Evolutionary conservation across 2,329 filamentous ascomycete genomes (phyloP).

Genomic region (Monosporascus sp.): DNA sequence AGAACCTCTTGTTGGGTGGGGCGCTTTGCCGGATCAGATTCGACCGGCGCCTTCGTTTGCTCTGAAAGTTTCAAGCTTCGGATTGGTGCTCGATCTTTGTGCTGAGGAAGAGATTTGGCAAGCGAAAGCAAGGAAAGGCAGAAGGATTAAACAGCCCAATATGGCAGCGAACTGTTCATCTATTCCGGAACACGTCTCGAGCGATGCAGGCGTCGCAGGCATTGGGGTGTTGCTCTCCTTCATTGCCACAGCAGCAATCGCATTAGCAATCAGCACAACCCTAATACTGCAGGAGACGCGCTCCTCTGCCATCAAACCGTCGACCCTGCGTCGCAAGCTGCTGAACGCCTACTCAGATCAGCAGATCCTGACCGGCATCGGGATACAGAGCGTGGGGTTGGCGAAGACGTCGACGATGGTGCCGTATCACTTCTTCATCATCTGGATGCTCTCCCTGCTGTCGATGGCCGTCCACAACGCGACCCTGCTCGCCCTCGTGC

Average conservation of each 20-base stretch:
- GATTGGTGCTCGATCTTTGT: no score
- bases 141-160: no score
- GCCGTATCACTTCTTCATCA: slow-evolving; percentile 65
- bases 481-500: slow-evolving; percentile 58
- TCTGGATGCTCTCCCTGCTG: slow-evolving; percentile 62
- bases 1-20: no score
- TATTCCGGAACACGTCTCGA: slow-evolving; percentile 31
- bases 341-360: slow-evolving; percentile 63
- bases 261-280: slow-evolving; percentile 48
- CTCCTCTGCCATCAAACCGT: slow-evolving; percentile 33
- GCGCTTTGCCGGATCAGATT: no score
- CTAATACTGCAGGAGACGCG: slow-evolving; percentile 51
- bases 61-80: no score
- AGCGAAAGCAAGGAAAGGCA: no score
- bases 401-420: slow-evolving; percentile 54
- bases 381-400: slow-evolving; percentile 60
- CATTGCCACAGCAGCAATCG: slow-evolving; percentile 56
- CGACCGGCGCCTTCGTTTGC: no score
- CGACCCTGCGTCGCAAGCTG: slow-evolving; percentile 56
- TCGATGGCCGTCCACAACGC: slow-evolving; percentile 62
- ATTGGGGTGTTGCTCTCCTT: slow-evolving; percentile 58
- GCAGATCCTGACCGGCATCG: slow-evolving; percentile 64
- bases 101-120: no score
- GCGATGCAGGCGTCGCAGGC: slow-evolving; percentile 47
- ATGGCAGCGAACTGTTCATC: slow-evolving; percentile 32